Conservation (phyloP, 176 grass and related monocot genomes). For the Phragmites australis region DNA sequence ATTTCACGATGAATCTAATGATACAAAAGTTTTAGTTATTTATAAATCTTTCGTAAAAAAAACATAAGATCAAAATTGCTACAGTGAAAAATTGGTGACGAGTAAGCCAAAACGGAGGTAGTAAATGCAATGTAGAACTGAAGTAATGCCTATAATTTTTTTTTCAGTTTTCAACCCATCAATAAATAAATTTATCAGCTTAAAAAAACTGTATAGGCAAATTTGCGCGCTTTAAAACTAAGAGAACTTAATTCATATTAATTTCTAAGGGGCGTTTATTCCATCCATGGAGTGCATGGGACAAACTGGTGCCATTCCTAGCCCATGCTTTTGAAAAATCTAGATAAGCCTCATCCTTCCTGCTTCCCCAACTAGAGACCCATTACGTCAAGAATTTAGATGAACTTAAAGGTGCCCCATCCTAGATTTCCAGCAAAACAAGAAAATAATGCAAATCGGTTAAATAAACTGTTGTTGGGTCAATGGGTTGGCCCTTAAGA, state of each 20-base stretch:
- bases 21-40: no score
- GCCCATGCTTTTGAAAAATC: neutral
- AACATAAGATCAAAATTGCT: no score
- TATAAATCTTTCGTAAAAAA: no score
- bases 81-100: no score
- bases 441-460: neutral
- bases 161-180: neutral
- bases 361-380: neutral
- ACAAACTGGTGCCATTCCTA: neutral
- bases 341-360: neutral
- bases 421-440: neutral
- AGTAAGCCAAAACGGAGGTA: no score
- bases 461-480: neutral
- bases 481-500: no score
- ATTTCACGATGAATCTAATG: no score
- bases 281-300: slow-evolving; percentile 3
- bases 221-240: neutral
- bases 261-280: neutral
- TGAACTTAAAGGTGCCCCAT: neutral
- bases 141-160: neutral
- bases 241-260: neutral
- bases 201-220: neutral
- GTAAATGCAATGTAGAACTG: neutral
- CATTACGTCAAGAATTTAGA: neutral
- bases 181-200: neutral